Evolutionary conservation across 352 stramenopile genomes (phyloP).

Genomic region (Pythium folliculosum): DNA sequence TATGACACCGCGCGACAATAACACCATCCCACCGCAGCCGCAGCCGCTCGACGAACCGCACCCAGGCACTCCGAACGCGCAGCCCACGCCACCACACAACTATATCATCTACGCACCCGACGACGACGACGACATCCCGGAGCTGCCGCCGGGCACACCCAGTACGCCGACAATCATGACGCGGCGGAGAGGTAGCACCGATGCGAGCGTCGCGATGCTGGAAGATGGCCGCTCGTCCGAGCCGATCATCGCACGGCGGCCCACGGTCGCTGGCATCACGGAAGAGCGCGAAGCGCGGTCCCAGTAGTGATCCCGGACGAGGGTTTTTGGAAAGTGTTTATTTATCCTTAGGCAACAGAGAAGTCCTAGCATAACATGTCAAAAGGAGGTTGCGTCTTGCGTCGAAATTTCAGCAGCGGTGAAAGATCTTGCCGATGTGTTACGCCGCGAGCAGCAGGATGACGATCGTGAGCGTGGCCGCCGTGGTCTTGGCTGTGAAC

Average conservation of each 20-base stretch:
- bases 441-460: conserved; percentile 11
- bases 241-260: neutral
- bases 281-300: conserved; percentile 17
- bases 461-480: conserved; percentile 7
- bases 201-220: conserved; percentile 29
- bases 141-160: conserved; percentile 20
- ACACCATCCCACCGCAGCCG: conserved; percentile 11
- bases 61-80: neutral
- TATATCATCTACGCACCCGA: conserved; percentile 18
- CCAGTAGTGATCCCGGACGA: conserved; percentile 1
- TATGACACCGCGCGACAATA: conserved; percentile 32
- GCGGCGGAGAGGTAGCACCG: conserved; percentile 23
- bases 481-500: conserved; percentile 18
- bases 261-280: conserved; percentile 4
- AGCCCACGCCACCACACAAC: conserved; percentile 3
- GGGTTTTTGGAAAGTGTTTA: conserved; percentile 4
- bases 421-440: neutral
- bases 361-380: conserved; percentile 1
- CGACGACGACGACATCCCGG: conserved; percentile 28
- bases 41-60: neutral
- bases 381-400: neutral
- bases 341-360: conserved; percentile 20
- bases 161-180: conserved; percentile 16
- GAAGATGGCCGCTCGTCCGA: conserved; percentile 26
- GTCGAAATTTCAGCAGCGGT: no score